Evolutionary conservation across 331 rosid genomes (phyloP).

Genomic region (Quercus phellos): DNA sequence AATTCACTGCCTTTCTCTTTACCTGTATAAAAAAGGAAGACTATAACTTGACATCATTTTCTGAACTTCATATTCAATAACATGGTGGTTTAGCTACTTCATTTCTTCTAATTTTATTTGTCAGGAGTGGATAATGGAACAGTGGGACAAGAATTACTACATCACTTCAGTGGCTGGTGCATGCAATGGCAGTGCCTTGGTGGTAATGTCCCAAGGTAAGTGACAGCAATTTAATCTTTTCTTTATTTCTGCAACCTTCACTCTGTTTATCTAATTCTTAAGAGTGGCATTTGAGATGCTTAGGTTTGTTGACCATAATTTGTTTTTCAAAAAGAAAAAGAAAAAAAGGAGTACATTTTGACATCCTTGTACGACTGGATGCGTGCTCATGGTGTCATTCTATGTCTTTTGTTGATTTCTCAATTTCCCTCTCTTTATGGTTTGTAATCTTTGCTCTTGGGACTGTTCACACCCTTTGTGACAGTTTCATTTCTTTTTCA

Average conservation of each 20-base stretch:
- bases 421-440: too few species aligned
- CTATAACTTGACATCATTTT: not conserved
- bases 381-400: too few species aligned
- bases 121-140: slow-evolving; percentile 51
- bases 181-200: slow-evolving; percentile 36
- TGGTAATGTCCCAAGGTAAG: slow-evolving; percentile 45
- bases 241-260: not conserved
- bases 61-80: not conserved
- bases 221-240: not conserved
- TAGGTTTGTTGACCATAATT: not conserved
- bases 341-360: too few species aligned
- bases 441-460: too few species aligned
- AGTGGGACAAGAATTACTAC: slow-evolving; percentile 47
- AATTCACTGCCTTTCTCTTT: too few species aligned
- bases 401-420: too few species aligned
- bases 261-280: not conserved
- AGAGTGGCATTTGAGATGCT: not conserved
- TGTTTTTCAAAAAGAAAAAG: not conserved
- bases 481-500: too few species aligned
- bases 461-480: too few species aligned
- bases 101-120: not conserved
- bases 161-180: slow-evolving; percentile 43
- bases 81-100: not conserved
- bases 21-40: not conserved
- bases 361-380: too few species aligned